Base-by-base conservation (phyloP, 176 grass and related monocot species). In the Canna indica region DNA sequence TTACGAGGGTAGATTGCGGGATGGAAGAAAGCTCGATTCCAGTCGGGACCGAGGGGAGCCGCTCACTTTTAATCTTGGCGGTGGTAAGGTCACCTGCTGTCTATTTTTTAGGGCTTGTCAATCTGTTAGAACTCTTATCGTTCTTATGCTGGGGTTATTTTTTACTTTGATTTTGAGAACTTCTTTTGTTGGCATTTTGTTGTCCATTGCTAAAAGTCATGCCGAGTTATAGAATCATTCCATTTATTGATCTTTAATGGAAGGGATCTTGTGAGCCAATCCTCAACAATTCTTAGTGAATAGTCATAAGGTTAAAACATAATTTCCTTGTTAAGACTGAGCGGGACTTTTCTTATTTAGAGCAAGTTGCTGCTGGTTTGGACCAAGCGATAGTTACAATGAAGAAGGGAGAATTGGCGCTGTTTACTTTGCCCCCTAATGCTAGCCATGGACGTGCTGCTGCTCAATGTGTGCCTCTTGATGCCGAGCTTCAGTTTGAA, bases 401-500 rank as follows among this genome's bases (percentile, higher is more conserved):
- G 81, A 83, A 70, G 41, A 83, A 79, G 67, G 71, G 70, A 9
- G 76, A 78, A 63, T 58, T 52, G 68, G 70, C 81, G 42, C 32
- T 83, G 6, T 78, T 83, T 46, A 74, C 70, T 0, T 65, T 78
- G 18, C 69, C 81, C 35, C 69, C 27, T 16, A 67, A 75, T 69
- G 53, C 68, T 53, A 38, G 47, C 52, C 38, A 53, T 78, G 75
- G 45, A 69, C 41, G 63, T 68, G 15, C 33, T 68, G 70, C 22
- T 33, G 42, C 53, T 69, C 62, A 45, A 26, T 48, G 47, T 54
- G 70, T 83, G 67, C 75, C 81, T 41, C 64, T 30, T 74, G 50
- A 60, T 83, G 64, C 69, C 42, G 81, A 78, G 45, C 29, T 83
- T 48, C 69, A 74, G 44, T 83, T 78, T 83, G 75, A 83, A 70